Base-by-base conservation (phyloP, 345 rosid genomes). In the Boechera retrofracta region DNA sequence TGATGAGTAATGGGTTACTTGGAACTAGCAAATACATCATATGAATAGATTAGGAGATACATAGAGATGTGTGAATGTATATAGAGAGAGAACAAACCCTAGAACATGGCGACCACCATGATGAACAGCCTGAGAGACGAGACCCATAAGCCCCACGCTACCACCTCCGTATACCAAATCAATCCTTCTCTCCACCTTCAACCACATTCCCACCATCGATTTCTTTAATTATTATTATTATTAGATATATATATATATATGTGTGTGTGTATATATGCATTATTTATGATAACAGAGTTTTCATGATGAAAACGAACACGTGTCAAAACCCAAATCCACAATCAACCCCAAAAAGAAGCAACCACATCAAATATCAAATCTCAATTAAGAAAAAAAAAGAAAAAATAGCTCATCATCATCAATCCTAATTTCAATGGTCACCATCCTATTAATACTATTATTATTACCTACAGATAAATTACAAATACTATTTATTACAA, bases 61-160 rank as follows among this genome's bases (percentile, higher is more conserved):
- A 67, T 75, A 72, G 71, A 72, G 62, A 63, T 68, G 45, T 39
- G 75, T 49, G 62, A 33, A 16, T 53, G 12, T 55, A 61, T 51
- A 60, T 49, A 73, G 76, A 75, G 77, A 75, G 78, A 73, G 71
- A 63, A 73, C 90, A 83, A 87, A 91, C 98, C 98, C 96, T 87
- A 93, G 82, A 83, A 93, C 98, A 86, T 91, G 98, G 80, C 98
- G 97, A 77, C 97, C 98, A 66, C 96, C 98, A 91, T 88, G 91
- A 91, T 89, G 96, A 87, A 91, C 98, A 38, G 92, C 97, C 76
- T 93, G 98, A 83, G 98, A 93, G 81, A 93, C 94, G 69, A 93
- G 94, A 80, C 97, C 98, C 98, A 93, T 93, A 80, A 93, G 86
- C 54, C 98, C 98, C 87, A 91, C 90, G 91, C 97, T 91, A 56